Conservation (phyloP, 2,329 filamentous ascomycete genomes). For the Septoria linicola region DNA sequence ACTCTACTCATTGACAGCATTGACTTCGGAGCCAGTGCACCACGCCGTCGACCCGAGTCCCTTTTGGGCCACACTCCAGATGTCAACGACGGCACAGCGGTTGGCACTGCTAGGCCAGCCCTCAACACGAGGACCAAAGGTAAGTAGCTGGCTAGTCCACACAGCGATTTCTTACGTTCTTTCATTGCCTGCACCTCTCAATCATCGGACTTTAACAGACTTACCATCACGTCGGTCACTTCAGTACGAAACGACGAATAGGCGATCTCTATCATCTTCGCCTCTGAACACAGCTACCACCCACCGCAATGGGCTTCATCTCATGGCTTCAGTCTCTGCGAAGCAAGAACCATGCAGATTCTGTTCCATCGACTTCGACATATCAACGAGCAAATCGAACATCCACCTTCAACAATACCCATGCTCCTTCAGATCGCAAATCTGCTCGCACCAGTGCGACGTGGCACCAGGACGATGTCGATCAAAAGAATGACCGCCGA, state of each 20-base stretch:
- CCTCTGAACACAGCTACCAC: neutral
- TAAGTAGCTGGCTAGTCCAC: no score
- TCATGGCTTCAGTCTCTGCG: conserved; percentile 17
- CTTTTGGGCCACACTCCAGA: neutral
- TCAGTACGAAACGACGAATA: neutral
- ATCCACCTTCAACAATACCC: conserved; percentile 1
- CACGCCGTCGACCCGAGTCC: no score
- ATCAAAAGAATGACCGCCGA: conserved; percentile 2
- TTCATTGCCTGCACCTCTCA: no score
- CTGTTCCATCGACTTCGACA: conserved; percentile 1
- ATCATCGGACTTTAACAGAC: no score
- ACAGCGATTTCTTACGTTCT: no score
- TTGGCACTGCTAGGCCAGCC: neutral
- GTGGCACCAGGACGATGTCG: neutral
- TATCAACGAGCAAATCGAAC: conserved; percentile 7
- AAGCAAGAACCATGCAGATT: conserved; percentile 1
- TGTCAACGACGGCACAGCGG: neutral
- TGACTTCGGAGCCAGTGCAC: no score
- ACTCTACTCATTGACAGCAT: neutral
- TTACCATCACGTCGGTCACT: neutral
- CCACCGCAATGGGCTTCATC: conserved; percentile 5
- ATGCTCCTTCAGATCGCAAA: neutral
- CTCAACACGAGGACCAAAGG: no score
- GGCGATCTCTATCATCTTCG: neutral
- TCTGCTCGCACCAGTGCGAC: no score